Conservation (phyloP, 2,329 filamentous ascomycete genomes). For the Karstenula rhodostoma region DNA sequence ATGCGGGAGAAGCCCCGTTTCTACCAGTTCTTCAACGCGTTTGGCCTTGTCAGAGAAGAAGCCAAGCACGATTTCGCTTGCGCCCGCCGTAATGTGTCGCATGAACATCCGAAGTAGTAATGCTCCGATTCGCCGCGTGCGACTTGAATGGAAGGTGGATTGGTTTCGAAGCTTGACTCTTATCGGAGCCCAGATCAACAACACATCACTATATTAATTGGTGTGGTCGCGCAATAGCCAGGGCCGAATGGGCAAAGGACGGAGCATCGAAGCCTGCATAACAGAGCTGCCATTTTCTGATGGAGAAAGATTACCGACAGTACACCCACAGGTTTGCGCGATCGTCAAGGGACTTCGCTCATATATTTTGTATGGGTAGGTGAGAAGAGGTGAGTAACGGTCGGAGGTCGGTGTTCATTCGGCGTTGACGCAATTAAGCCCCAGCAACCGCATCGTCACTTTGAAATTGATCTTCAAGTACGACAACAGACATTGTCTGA, state of each 20-base stretch:
- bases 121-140: not conserved
- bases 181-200: conserved; percentile 8
- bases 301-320: conserved; percentile 2
- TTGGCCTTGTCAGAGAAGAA: not conserved
- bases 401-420: no score
- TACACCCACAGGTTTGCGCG: not conserved
- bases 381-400: no score
- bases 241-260: conserved; percentile 10
- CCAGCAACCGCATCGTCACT: no score
- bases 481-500: no score
- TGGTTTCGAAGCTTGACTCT: not conserved
- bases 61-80: not conserved
- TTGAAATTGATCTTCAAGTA: no score
- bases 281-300: not conserved
- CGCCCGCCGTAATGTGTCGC: not conserved
- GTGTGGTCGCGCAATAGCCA: conserved; percentile 25
- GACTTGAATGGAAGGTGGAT: conserved; percentile 3
- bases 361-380: no score
- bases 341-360: not conserved
- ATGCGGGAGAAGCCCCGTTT: conserved; percentile 3
- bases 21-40: not conserved
- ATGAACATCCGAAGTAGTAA: not conserved
- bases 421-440: no score
- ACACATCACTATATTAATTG: conserved; percentile 19
- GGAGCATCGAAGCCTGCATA: not conserved